A percentile compares a stretch with the other conserved stretches of the same genome.
phyloP scores from a whole-genome alignment of 108 stramenopile genomes.

The Craspedostauros australis region DNA sequence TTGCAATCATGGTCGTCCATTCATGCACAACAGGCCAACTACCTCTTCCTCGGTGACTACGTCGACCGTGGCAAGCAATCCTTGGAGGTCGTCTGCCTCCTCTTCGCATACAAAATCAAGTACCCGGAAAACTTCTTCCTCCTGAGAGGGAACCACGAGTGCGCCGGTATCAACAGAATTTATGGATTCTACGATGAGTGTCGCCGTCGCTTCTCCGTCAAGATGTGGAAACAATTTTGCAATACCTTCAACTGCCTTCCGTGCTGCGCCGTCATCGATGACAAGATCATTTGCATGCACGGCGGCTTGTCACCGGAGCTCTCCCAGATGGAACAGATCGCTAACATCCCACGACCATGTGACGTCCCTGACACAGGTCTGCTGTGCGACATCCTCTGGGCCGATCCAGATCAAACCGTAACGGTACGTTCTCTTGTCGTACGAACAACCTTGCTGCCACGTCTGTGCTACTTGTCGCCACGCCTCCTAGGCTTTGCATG shows the following conservation, averaged over 20 bases:
- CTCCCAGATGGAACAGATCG: constrained; percentile 94
- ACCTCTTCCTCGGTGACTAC: constrained; percentile 98
- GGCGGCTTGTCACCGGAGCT: constrained; percentile 97
- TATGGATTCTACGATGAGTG: constrained; percentile 99
- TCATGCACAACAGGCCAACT: constrained; percentile 83
- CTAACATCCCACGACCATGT: constrained; percentile 92
- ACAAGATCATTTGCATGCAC: constrained; percentile 99
- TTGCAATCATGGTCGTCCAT: background rate
- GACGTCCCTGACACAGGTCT: constrained; percentile 99
- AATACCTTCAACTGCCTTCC: constrained; percentile 99
- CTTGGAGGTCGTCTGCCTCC: constrained; percentile 91
- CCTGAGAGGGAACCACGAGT: constrained; percentile 99
- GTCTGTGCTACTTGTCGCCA: background rate
- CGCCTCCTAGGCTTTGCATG: background rate
- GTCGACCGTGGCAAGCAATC: constrained; percentile 98
- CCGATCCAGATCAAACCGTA: constrained; percentile 94
- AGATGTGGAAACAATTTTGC: constrained; percentile 99
- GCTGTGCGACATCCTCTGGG: constrained; percentile 98
- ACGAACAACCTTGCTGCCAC: background rate
- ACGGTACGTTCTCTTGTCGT: constrained; percentile 56
- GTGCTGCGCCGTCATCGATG: constrained; percentile 96
- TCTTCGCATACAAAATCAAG: constrained; percentile 99
- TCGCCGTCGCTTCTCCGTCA: constrained; percentile 96
- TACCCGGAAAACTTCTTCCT: constrained; percentile 99
- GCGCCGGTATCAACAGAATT: constrained; percentile 98